Evolutionary conservation across 2,329 filamentous ascomycete genomes (phyloP).

Genomic region (Trichophyton equinum): DNA sequence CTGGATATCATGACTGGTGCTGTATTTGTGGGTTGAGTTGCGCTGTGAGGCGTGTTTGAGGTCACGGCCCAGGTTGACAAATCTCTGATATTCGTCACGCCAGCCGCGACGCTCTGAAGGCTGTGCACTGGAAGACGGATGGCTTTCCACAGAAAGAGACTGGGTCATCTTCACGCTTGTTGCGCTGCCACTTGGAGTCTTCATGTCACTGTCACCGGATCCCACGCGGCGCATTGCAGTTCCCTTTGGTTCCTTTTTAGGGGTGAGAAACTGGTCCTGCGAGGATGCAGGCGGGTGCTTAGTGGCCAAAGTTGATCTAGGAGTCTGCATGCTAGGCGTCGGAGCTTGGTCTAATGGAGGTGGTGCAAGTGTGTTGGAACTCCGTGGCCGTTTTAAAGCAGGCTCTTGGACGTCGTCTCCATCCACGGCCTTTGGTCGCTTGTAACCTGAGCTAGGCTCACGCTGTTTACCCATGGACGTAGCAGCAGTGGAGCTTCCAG

Average conservation of each 20-base stretch:
- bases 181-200: constrained; percentile 25
- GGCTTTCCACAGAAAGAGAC: constrained; percentile 16
- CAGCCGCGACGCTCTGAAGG: constrained; percentile 30
- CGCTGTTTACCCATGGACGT: constrained; percentile 13
- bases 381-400: constrained; percentile 25
- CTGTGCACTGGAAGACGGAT: constrained; percentile 16
- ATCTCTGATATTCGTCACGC: constrained; percentile 33
- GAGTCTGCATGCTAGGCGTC: constrained; percentile 23
- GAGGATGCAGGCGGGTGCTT: constrained; percentile 25
- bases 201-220: constrained; percentile 28
- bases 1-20: constrained; percentile 5
- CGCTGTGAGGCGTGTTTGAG: constrained; percentile 35
- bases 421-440: constrained; percentile 19
- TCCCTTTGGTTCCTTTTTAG: constrained; percentile 32
- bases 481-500: constrained; percentile 6
- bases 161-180: constrained; percentile 16
- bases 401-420: constrained; percentile 19
- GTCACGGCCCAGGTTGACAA: constrained; percentile 31
- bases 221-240: constrained; percentile 30
- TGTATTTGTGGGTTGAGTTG: constrained; percentile 21
- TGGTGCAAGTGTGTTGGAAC: constrained; percentile 18
- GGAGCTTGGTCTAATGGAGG: constrained; percentile 23
- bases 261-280: constrained; percentile 26
- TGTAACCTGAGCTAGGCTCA: constrained; percentile 13
- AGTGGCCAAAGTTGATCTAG: constrained; percentile 20